Evolutionary conservation across 371 early-diverging fungal species (phyloP).

Genomic region (Mucor piriformis): DNA sequence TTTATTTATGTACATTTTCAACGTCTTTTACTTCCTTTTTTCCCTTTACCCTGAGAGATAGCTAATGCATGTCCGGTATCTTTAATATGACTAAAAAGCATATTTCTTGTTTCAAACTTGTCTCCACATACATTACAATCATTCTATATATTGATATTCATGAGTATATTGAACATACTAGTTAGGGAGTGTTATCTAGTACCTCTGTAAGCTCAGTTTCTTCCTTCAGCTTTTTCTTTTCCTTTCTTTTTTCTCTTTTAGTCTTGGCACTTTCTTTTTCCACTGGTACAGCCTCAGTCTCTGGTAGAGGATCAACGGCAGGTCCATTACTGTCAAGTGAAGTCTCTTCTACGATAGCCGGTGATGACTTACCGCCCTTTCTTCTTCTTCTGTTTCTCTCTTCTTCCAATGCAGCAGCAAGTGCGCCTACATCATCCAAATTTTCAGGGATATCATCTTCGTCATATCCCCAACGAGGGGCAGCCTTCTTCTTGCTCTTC

Average conservation of each 20-base stretch:
- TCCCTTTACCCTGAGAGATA: slow-evolving; percentile 1
- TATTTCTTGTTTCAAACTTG: slow-evolving; percentile 65
- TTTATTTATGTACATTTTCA: neutral
- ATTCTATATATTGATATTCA: slow-evolving; percentile 11
- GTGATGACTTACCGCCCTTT: slow-evolving; percentile 20
- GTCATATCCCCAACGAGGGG: slow-evolving; percentile 30
- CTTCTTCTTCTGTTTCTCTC: slow-evolving; percentile 29
- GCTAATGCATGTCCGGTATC: slow-evolving; percentile 75
- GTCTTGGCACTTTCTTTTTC: slow-evolving; percentile 51
- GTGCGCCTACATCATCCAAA: slow-evolving; percentile 26
- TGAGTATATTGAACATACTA: no score
- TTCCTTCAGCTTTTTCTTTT: slow-evolving; percentile 56
- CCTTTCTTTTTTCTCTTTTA: slow-evolving; percentile 45
- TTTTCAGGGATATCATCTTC: slow-evolving; percentile 41
- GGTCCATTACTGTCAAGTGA: neutral
- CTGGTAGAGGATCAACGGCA: slow-evolving; percentile 13
- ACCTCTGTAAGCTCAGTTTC: slow-evolving; percentile 32
- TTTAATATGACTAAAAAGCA: slow-evolving; percentile 77
- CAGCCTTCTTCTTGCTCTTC: slow-evolving; percentile 31
- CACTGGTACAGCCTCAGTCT: slow-evolving; percentile 12
- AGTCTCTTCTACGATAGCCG: neutral
- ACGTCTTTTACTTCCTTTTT: slow-evolving; percentile 22
- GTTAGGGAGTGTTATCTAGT: no score
- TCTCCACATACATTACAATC: slow-evolving; percentile 71
- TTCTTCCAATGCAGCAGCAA: slow-evolving; percentile 38